Base-by-base conservation (phyloP, 169 alveolate genomes). In the Sarcocystis neurona region DNA sequence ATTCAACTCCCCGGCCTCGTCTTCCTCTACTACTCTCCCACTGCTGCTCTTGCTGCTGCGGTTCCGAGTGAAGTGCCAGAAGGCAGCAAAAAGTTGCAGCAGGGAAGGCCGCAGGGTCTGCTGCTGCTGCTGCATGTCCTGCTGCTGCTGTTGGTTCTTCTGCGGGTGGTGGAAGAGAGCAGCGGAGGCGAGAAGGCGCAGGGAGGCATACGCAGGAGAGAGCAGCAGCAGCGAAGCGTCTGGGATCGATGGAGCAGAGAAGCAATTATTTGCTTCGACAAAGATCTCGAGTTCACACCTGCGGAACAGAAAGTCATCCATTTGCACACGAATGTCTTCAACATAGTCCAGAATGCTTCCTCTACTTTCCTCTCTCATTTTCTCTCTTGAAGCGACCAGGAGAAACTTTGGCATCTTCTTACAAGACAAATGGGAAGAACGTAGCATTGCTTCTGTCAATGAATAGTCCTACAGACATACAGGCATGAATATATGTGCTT, bases 221-320 rank as follows among this genome's bases (percentile, higher is more conserved):
- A n/a, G n/a, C n/a, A n/a, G n/a, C n/a, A n/a, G n/a, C n/a, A n/a
- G n/a, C n/a, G n/a, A n/a, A n/a, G n/a, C n/a, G n/a, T n/a, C n/a
- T n/a, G n/a, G n/a, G n/a, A n/a, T n/a, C n/a, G n/a, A 56, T 0
- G 56, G 70, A 56, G 46, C 32, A 30, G 23, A 50, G 23, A 56
- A 50, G 47, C 41, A 5, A 50, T 79, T 79, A 50, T 46, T 79
- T n/a, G 87, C 87, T 50, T 79, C 87, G 48, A 79, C 32, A 39
- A 79, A n/a, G 43, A 79, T 1, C 27, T 79, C 87, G 37, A 79
- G 50, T 30, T 79, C 87, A 4, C 46, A 34, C 39, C 84, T 75
- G 84, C 27, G 39, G 4, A 74, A 3, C 23, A 58, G 23, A 58
- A 27, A 58, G n/a, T 27, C 23, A 58, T 58, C 23, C n/a, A 58